These are phyloP conservation scores for Zygosaccharomyces sapae DNA, from an alignment of 1,139 yeast species.

Conservation along the genomic window DNA sequence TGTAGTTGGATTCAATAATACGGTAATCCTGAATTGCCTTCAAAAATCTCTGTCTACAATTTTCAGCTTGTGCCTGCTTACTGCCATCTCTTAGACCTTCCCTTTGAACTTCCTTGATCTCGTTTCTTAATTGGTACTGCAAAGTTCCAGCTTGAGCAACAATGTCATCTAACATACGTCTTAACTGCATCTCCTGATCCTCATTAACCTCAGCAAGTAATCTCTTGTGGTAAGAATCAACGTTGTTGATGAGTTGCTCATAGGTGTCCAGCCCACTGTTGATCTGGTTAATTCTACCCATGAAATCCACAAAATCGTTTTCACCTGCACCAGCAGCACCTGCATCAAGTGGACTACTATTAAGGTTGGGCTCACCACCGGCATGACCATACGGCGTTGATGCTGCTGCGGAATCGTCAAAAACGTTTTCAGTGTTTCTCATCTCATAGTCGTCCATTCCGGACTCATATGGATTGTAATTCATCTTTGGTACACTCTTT, in stretches of 20 bases:
- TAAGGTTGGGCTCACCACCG: not conserved
- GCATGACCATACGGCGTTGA: slow-evolving; percentile 8
- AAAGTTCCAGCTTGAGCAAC: slow-evolving; percentile 75
- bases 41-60: slow-evolving; percentile 79
- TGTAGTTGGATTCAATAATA: slow-evolving; percentile 78
- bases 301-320: slow-evolving; percentile 69
- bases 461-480: slow-evolving; percentile 19
- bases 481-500: slow-evolving; percentile 12
- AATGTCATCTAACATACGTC: slow-evolving; percentile 72
- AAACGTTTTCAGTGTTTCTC: slow-evolving; percentile 8
- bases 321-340: slow-evolving; percentile 15
- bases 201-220: slow-evolving; percentile 82
- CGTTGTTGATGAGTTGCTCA: slow-evolving; percentile 68
- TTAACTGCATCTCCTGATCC: slow-evolving; percentile 65
- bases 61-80: slow-evolving; percentile 86
- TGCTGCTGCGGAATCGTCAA: slow-evolving; percentile 6
- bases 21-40: slow-evolving; percentile 83
- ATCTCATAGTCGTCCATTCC: slow-evolving; percentile 17
- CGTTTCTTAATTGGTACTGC: slow-evolving; percentile 67
- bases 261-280: slow-evolving; percentile 79
- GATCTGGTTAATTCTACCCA: slow-evolving; percentile 78
- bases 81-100: slow-evolving; percentile 69
- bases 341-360: not conserved
- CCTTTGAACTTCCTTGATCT: slow-evolving; percentile 74
- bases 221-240: slow-evolving; percentile 77